Base-by-base conservation (phyloP, 495 filamentous ascomycete species). In the Neurospora sublineolata region DNA sequence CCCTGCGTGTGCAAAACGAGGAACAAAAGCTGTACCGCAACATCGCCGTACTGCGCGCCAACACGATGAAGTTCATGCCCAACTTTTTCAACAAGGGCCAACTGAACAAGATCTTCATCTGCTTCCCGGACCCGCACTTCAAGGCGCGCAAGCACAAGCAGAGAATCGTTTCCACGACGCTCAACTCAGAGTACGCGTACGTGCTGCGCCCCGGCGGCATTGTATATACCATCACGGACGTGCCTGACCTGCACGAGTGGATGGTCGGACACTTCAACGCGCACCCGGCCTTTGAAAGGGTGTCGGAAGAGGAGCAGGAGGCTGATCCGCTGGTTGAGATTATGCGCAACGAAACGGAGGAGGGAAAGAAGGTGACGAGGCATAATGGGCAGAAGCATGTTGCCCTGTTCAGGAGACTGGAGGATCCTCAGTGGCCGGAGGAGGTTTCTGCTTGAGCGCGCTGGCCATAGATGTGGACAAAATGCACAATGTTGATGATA, bases 61-160 rank as follows among this genome's bases (percentile, higher is more conserved):
- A 99, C 83, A 92, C 92, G 16, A 99, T 99, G 95, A 98, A 98
- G 75, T 98, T 97, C 83, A 83, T 98, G 18, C 94, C 95, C 46
- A 97, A 98, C 79, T 96, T 97, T 85, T 97, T 98, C 84, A 82
- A 79, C 69, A 91, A 87, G 76, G 79, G 76, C 52, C 91, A 97
- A 78, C 88, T 99, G 37, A 86, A 86, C 70, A 94, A 93, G 79
- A 91, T 97, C 79, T 99, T 97, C 80, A 91, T 99, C 77, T 97
- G 95, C 83, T 99, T 99, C 82, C 95, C 95, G 0, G 95, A 99
- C 77, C 95, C 95, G 73, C 95, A 99, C 80, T 99, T 99, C 85
- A 99, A 99, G 83, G 88, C 91, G 33, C 89, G 94, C 68, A 99
- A 99, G 82, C 96, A 97, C 82, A 99, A 98, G 81, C 93, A 93